Conservation (phyloP, 345 rosid species). For the Hevea brasiliensis region DNA sequence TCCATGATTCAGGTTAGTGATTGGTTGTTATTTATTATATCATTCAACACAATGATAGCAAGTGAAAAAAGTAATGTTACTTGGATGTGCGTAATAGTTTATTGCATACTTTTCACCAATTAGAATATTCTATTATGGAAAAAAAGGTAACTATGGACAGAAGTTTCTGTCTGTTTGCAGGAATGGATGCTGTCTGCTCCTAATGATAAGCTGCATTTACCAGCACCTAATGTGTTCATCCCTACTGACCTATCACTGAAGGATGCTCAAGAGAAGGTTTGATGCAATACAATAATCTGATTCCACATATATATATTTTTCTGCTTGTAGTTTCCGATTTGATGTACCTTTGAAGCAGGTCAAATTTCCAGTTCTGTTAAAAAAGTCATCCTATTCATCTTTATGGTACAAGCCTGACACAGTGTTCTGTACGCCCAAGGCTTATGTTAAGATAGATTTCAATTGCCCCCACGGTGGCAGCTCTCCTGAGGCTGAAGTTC, state of each 20-base stretch:
- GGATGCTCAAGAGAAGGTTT: constrained; percentile 61
- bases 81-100: neutral
- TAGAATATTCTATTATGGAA: constrained; percentile 11
- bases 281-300: neutral
- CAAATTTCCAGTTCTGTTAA: constrained; percentile 55
- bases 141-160: neutral
- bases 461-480: constrained; percentile 67
- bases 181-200: constrained; percentile 75
- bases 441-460: constrained; percentile 75
- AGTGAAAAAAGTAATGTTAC: constrained; percentile 2
- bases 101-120: neutral
- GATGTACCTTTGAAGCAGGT: constrained; percentile 47
- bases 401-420: constrained; percentile 92
- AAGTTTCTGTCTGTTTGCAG: constrained; percentile 42
- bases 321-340: constrained; percentile 14
- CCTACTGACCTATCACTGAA: constrained; percentile 84
- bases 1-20: constrained; percentile 60
- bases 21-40: constrained; percentile 15
- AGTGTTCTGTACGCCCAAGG: constrained; percentile 74
- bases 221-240: constrained; percentile 67
- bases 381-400: constrained; percentile 62
- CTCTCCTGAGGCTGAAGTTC: constrained; percentile 82
- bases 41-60: constrained; percentile 1
- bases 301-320: neutral
- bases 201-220: constrained; percentile 65